A percentile compares a stretch with the other conserved stretches of the same genome.
Evolutionary conservation across 139 green algal species (phyloP).

Genomic region (Auxenochlorella pyrenoidosa): DNA sequence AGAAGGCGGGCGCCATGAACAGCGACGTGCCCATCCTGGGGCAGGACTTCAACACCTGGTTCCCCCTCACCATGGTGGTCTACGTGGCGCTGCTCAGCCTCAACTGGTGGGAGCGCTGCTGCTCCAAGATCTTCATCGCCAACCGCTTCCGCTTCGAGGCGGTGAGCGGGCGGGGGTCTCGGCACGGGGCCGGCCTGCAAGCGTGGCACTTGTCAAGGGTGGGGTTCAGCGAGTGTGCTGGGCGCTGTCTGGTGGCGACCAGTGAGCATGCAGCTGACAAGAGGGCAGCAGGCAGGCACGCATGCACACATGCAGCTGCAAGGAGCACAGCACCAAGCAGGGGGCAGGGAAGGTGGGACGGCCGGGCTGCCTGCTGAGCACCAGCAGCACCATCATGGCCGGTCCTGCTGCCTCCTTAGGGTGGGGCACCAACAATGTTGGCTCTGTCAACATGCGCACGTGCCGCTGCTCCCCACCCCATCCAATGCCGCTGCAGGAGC

Average conservation of each 20-base stretch:
- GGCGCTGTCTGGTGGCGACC: no score
- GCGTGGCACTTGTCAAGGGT: no score
- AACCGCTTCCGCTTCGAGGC: conserved; percentile 37
- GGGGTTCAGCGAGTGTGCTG: no score
- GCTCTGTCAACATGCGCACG: neutral
- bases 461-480: neutral
- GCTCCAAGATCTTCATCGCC: conserved; percentile 37
- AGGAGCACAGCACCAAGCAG: no score
- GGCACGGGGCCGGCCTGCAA: no score
- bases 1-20: conserved; percentile 84
- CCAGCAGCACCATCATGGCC: no score
- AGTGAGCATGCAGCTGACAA: no score
- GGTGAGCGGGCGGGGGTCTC: neutral
- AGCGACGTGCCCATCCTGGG: conserved; percentile 74
- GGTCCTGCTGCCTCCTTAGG: neutral
- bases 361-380: no score
- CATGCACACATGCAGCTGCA: no score
- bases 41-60: conserved; percentile 82
- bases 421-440: neutral
- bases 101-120: conserved; percentile 53
- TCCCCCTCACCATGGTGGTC: conserved; percentile 73
- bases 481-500: conserved; percentile 46
- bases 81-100: conserved; percentile 60
- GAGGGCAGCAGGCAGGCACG: no score
- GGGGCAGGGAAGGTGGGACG: no score